Percentiles rank a stretch among this genome's conserved stretches.
These are phyloP conservation scores for Tolypocladium sp. DNA, from an alignment of 2,329 filamentous ascomycete genomes.

Conservation along the genomic window DNA sequence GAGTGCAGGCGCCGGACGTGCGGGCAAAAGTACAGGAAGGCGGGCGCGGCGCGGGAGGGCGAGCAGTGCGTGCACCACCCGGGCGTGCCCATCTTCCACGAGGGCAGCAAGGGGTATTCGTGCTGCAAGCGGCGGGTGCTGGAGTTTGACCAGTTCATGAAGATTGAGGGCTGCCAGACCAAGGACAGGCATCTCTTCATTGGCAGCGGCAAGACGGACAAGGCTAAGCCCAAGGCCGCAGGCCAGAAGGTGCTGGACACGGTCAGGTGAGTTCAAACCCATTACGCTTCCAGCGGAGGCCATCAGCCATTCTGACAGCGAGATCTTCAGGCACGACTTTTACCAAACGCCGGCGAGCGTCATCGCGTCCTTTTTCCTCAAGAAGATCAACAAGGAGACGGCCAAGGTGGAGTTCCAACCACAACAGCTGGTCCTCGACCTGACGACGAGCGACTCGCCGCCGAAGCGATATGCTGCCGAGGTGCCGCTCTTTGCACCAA, in stretches of 20 bases:
- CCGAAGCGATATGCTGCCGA: conserved; percentile 69
- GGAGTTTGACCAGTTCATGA: conserved; percentile 97
- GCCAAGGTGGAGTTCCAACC: conserved; percentile 63
- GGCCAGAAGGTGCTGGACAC: conserved; percentile 70
- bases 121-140: conserved; percentile 94
- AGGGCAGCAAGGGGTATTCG: conserved; percentile 94
- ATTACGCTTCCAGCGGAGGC: background rate
- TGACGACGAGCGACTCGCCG: conserved; percentile 70
- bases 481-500: conserved; percentile 66
- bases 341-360: conserved; percentile 84
- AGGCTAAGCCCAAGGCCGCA: conserved; percentile 22
- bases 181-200: conserved; percentile 80
- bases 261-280: conserved; percentile 50
- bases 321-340: conserved; percentile 57
- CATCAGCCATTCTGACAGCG: background rate
- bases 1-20: conserved; percentile 74
- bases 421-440: conserved; percentile 61
- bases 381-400: conserved; percentile 83
- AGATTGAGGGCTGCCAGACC: conserved; percentile 81
- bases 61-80: conserved; percentile 87
- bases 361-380: conserved; percentile 88
- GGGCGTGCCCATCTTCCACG: conserved; percentile 87
- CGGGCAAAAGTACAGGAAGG: conserved; percentile 54
- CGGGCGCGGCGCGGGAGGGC: conserved; percentile 43
- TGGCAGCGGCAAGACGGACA: conserved; percentile 60